Evolutionary conservation across 2,329 filamentous ascomycete genomes (phyloP).

Genomic region (Pyrenochaeta sp.): DNA sequence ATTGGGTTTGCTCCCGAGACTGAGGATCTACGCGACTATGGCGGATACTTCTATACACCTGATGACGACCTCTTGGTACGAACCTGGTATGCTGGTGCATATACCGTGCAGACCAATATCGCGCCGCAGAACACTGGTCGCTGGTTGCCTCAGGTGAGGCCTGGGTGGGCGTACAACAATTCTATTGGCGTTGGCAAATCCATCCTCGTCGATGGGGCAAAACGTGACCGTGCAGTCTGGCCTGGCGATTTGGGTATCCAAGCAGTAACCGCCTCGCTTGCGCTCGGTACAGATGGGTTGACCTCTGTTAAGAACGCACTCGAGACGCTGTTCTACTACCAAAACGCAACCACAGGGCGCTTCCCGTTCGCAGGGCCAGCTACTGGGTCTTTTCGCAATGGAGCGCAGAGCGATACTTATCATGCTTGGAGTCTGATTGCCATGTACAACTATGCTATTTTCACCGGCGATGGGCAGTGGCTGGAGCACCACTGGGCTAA

Average conservation of each 20-base stretch:
- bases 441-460: constrained; percentile 30
- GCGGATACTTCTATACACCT: constrained; percentile 45
- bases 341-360: constrained; percentile 25
- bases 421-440: constrained; percentile 31
- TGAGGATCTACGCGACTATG: constrained; percentile 53
- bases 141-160: constrained; percentile 26
- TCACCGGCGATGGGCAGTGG: constrained; percentile 18
- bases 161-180: constrained; percentile 48
- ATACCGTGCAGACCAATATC: constrained; percentile 50
- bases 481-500: constrained; percentile 20
- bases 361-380: constrained; percentile 30
- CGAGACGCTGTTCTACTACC: constrained; percentile 28
- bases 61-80: constrained; percentile 60
- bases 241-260: constrained; percentile 30
- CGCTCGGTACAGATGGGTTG: constrained; percentile 19
- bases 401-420: constrained; percentile 30
- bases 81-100: constrained; percentile 65
- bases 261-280: constrained; percentile 15
- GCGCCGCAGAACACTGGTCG: constrained; percentile 46
- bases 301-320: constrained; percentile 21
- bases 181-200: constrained; percentile 42
- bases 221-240: constrained; percentile 51
- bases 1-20: constrained; percentile 61
- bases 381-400: constrained; percentile 4
- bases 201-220: constrained; percentile 52